These are phyloP conservation scores for Claviceps digitariae DNA, from an alignment of 2,329 filamentous ascomycete genomes.

Conservation along the genomic window DNA sequence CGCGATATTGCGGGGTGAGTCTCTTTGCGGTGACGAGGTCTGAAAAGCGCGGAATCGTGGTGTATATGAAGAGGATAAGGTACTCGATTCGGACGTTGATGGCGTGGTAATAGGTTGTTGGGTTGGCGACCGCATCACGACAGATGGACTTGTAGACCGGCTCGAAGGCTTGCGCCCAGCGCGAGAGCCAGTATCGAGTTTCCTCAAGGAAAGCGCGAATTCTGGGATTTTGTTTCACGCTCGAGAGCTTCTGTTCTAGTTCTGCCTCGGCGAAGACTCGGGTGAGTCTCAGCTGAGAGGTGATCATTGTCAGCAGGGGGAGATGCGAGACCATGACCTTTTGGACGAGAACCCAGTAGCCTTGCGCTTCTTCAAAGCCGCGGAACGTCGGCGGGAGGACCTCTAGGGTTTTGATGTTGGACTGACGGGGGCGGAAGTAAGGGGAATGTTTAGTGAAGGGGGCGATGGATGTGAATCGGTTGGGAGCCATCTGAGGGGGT, in stretches of 20 bases:
- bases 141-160: conserved; percentile 19
- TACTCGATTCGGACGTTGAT: conserved; percentile 29
- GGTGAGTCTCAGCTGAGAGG: conserved; percentile 17
- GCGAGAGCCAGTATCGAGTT: conserved; percentile 24
- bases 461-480: conserved; percentile 18
- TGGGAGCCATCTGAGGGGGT: conserved; percentile 8
- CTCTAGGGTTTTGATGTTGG: conserved; percentile 17
- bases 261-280: conserved; percentile 14
- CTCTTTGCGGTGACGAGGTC: conserved; percentile 21
- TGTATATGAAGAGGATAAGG: conserved; percentile 26
- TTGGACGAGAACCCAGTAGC: conserved; percentile 26
- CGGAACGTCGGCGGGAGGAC: conserved; percentile 20
- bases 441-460: conserved; percentile 25
- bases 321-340: conserved; percentile 23
- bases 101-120: conserved; percentile 20
- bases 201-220: conserved; percentile 22
- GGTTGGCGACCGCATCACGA: conserved; percentile 12
- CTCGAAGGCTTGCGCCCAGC: conserved; percentile 26
- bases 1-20: conserved; percentile 28
- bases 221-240: conserved; percentile 16
- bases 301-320: conserved; percentile 20
- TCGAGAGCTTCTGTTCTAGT: conserved; percentile 17
- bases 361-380: conserved; percentile 21
- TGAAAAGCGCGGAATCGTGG: conserved; percentile 24
- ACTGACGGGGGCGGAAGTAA: conserved; percentile 21